These are phyloP conservation scores for Aspergillus taichungensis DNA, from an alignment of 495 filamentous ascomycete genomes.

Conservation along the genomic window DNA sequence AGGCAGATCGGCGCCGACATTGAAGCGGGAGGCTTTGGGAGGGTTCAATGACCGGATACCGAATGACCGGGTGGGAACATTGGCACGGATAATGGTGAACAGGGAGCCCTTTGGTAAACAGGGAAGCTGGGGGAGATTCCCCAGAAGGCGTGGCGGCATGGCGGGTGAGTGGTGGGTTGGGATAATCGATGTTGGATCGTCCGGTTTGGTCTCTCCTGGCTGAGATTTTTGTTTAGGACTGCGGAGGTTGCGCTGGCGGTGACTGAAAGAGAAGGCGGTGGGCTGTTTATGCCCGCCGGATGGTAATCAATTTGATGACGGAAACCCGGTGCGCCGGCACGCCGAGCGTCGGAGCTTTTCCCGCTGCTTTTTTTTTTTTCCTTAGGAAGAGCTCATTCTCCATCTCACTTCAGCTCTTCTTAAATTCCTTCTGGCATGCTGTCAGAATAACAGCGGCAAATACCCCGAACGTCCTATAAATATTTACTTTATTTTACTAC, in stretches of 20 bases:
- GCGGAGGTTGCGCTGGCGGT: not conserved
- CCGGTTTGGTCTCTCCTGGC: slow-evolving; percentile 8
- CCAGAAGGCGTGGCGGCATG: slow-evolving; percentile 31
- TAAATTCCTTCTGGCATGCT: too few species aligned
- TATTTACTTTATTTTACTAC: too few species aligned
- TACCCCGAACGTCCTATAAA: too few species aligned
- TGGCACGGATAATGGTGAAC: slow-evolving; percentile 8
- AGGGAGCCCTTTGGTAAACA: slow-evolving; percentile 11
- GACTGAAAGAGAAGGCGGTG: too few species aligned
- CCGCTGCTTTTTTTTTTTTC: not conserved
- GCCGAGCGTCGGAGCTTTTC: not conserved
- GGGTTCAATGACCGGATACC: slow-evolving; percentile 44
- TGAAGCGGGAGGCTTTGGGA: slow-evolving; percentile 39
- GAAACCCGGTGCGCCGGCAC: slow-evolving; percentile 2
- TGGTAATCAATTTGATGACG: too few species aligned
- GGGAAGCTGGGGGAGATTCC: slow-evolving; percentile 27
- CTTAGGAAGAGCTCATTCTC: too few species aligned
- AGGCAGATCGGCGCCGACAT: slow-evolving; percentile 35
- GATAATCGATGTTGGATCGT: not conserved
- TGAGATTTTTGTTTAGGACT: slow-evolving; percentile 14
- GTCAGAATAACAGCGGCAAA: too few species aligned
- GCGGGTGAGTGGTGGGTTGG: slow-evolving; percentile 7
- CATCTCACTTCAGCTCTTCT: too few species aligned
- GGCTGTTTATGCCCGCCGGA: too few species aligned
- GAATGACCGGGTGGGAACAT: slow-evolving; percentile 23